Base-by-base conservation (phyloP, 192 early-diverging fungal species). In the Backusella tuberculispora region DNA sequence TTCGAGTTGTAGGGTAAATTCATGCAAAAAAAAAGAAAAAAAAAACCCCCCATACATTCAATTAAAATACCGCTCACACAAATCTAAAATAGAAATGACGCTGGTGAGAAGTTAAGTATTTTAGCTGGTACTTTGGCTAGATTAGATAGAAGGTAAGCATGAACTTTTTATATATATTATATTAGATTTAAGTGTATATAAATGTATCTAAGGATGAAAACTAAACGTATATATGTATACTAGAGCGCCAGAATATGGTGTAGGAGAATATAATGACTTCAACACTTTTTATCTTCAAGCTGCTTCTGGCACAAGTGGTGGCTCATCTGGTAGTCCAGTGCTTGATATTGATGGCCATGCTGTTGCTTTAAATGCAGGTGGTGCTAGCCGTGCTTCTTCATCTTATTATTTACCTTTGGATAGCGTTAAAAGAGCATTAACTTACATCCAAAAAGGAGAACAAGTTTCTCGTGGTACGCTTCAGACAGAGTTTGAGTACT, bases 231-330 rank as follows among this genome's bases (percentile, higher is more conserved):
- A 56, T 12, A 5, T 8, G 21, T 17, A 71, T 72, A 14, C 9
- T 46, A 90, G 88, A 70, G 88, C 88, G 1, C 93, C 93, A 1
- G 88, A 88, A 63, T 91, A 92, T 69, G 90, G 91, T 42, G 75
- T 83, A 21, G 83, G 88, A 19, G 88, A 89, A 60, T 92, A 91
- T 83, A 91, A 90, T 65, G 93, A 95, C 64, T 88, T 93, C 75
- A 95, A 94, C 77, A 94, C 92, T 2, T 95, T 95, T 78, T 95
- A 94, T 78, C 79, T 93, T 14, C 91, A 93, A 80, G 90, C 92
- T 0, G 89, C 92, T 0, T 89, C 94, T 13, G 85, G 87, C 7
- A 90, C 90, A 12, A 92, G 89, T 72, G 92, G 92, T 63, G 94
- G 94, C 5, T 91, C 90, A 43, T 92, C 90, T 5, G 94, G 94